phyloP scores from a whole-genome alignment of 73 alveolate genomes.

The Symbiodinium pilosum region DNA sequence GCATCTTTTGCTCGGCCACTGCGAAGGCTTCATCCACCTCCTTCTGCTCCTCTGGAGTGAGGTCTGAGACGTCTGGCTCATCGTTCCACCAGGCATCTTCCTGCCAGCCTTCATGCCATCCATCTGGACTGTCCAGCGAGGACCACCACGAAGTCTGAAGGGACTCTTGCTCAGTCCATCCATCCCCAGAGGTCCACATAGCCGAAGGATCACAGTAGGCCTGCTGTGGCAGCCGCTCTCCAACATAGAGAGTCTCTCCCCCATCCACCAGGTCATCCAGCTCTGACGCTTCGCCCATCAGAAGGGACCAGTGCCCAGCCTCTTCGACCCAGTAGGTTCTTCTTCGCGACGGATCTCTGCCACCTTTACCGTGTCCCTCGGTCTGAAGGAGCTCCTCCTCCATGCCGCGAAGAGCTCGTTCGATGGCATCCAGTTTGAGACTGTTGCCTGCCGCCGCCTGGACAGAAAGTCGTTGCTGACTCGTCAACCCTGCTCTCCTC shows the following conservation, averaged over 20 bases:
- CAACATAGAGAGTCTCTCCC: not conserved
- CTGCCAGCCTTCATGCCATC: not conserved
- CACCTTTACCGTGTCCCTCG: not conserved
- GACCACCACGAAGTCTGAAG: not conserved
- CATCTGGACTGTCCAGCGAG: not conserved
- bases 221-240: not conserved
- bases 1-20: not conserved
- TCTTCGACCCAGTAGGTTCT: slow-evolving; percentile 51
- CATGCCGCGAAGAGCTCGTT: not conserved
- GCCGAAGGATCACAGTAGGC: not conserved
- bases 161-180: not conserved
- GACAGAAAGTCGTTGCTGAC: not conserved
- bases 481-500: not conserved
- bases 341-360: not conserved
- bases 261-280: not conserved
- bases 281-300: not conserved
- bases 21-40: slow-evolving; percentile 46
- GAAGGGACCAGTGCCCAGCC: not conserved
- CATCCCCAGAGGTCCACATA: not conserved
- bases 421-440: not conserved
- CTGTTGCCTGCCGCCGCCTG: not conserved
- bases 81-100: not conserved
- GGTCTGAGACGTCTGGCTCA: not conserved
- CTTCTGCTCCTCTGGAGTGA: not conserved
- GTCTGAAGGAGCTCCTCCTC: slow-evolving; percentile 8